Base-by-base conservation (phyloP, 352 stramenopile species). In the Pythium rhizo-oryzae region DNA sequence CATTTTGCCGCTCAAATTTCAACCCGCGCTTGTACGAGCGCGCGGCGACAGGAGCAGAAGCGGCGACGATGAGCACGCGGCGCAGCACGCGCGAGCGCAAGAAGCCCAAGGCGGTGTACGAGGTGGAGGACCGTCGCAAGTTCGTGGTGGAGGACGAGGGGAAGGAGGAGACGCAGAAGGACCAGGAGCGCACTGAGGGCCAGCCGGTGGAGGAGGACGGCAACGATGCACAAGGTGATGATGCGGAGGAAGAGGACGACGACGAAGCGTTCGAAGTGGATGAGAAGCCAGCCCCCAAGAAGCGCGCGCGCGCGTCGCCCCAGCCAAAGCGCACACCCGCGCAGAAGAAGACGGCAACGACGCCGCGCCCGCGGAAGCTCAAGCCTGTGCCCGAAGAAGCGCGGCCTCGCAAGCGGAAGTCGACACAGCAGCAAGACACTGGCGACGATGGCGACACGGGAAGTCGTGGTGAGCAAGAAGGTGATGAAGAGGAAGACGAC, bases 61-160 rank as follows among this genome's bases (percentile, higher is more conserved):
- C n/a, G 23, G 25, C 49, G 15, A 16, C 47, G 43, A 87, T 87
- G 74, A 78, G 57, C 60, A 59, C 69, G 49, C 84, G 87, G 16
- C 82, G 87, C 49, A 83, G 85, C 62, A 85, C 74, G 28, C 87
- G 87, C 23, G 71, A 84, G 70, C 82, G 85, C 21, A 85, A 77
- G 56, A 83, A 81, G 73, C 87, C 87, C 30, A 90, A 82, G 69
- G 59, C 68, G 19, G 80, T 95, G 28, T 95, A 93, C 71, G 77
- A 89, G 60, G 82, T 92, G 56, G 77, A 85, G 56, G 80, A 91
- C 63, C 71, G 50, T 19, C 86, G 84, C 7, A 63, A 81, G 4
- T 46, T 65, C 11, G 66, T 70, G 3, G 59, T 55, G 3, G 71
- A 56, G 18, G 50, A 62, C 11, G 59, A 55, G 39, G 64, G 73